Base-by-base conservation (phyloP, 768 basidiomycete species). In the Rhizopogon rudus region DNA sequence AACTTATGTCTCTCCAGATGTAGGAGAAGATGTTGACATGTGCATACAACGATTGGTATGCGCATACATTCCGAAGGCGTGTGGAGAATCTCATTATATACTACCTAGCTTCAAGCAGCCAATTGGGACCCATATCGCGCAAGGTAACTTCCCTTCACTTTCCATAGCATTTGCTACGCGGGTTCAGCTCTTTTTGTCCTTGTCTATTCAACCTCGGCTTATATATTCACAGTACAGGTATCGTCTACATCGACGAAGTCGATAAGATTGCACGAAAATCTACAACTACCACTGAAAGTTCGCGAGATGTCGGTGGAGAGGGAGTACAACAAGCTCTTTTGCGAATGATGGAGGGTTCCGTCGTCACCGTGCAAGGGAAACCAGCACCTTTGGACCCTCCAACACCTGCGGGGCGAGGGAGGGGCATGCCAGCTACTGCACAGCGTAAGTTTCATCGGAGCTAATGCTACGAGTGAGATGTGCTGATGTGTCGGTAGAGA, bases 21-120 rank as follows among this genome's bases (percentile, higher is more conserved):
- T 98, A 44, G 95, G 95, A 60, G 96, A 97, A 65, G 96, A 98
- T 65, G 95, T 97, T 7, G 96, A 98, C 58, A 88, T 88, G 77
- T 87, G 90, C 43, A 82, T 98, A 25, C 86, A 93, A 56, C 80
- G 96, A 56, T 73, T 98, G 63, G 91, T 88, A 44, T 41, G 31
- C 3, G 51, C 31, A 46, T 50, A 33, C 25, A 44, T 20, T 8
- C 20, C 13, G 20, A 37, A 37, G 14, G 5, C 37, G 35, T 49
- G 8, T 49, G 44, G 13, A 51, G 10, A 49, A n/a, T 35, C 53
- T 60, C 39, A 60, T 44, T 29, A 31, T 37, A 5, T 59, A 29
- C 44, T 60, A 20, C 25, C 29, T 49, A 92, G 90, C 73, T 97
- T 6, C 93, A 94, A 79, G 89, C 91, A 28, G 89, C 95, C 7